A percentile compares a stretch with the other conserved stretches of the same genome.
Evolutionary conservation across 495 filamentous ascomycete genomes (phyloP).

Genomic region (Penicillium lividum): DNA sequence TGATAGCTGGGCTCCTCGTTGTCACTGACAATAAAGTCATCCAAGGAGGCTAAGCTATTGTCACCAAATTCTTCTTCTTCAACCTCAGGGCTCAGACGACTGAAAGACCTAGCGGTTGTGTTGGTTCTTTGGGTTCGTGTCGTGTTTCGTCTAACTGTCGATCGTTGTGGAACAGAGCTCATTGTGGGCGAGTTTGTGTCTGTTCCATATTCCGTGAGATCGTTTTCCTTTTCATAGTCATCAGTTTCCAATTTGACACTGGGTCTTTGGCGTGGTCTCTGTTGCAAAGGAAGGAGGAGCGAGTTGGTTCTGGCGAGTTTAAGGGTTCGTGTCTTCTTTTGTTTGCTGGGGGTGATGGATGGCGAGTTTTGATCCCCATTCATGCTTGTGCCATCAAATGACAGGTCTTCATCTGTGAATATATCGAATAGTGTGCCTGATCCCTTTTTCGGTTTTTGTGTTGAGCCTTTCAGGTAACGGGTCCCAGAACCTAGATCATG

Average conservation of each 20-base stretch:
- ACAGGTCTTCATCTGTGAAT: constrained; percentile 33
- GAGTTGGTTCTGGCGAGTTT: constrained; percentile 40
- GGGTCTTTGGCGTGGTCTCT: constrained; percentile 24
- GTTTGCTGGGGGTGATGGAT: constrained; percentile 17
- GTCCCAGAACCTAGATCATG: not conserved
- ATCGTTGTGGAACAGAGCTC: constrained; percentile 23
- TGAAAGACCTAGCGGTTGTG: constrained; percentile 9
- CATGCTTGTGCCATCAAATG: constrained; percentile 12
- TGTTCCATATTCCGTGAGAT: constrained; percentile 31
- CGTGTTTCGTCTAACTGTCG: constrained; percentile 22
- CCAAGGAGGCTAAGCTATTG: constrained; percentile 40
- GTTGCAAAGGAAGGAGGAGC: constrained; percentile 31
- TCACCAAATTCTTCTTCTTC: constrained; percentile 28
- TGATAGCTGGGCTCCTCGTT: constrained; percentile 45
- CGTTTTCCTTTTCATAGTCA: constrained; percentile 49
- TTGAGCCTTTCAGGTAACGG: constrained; percentile 6
- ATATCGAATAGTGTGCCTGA: constrained; percentile 33
- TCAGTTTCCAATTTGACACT: constrained; percentile 32
- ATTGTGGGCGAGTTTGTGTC: constrained; percentile 15
- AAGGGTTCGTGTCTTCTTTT: constrained; percentile 27
- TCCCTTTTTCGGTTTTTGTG: constrained; percentile 16
- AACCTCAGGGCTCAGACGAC: constrained; percentile 19
- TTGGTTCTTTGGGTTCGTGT: constrained; percentile 21
- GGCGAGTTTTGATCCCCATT: constrained; percentile 10
- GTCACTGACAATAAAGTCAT: constrained; percentile 51